Base-by-base conservation (phyloP, 768 basidiomycete genomes). In the Suillus cothurnatus region DNA sequence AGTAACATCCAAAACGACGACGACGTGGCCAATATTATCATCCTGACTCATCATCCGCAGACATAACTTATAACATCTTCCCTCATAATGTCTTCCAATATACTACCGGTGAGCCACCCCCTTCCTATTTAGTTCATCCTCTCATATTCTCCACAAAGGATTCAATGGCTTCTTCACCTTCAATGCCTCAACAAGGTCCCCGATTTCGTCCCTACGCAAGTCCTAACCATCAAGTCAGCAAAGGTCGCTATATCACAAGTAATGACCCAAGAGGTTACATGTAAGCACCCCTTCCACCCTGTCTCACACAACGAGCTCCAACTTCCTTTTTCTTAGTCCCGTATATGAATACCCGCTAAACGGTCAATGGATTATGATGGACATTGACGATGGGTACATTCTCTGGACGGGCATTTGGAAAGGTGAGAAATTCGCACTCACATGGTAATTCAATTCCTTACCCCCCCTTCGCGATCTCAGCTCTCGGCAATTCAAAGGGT, bases 331-430 rank as follows among this genome's bases (percentile, higher is more conserved):
- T 23, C 23, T 15, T 6, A 83, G 93, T 62, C 92, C 93, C 15
- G 94, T 95, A 14, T 95, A 92, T 72, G 94, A 95, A 74, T 95
- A 94, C 71, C 92, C 92, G 2, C 81, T 95, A 63, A 93, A 93
- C 67, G 91, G 89, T 26, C 93, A 95, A 72, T 94, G 93, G 91
- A 92, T 95, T 72, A 95, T 95, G 94, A 93, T 95, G 86, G 94
- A 95, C 79, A 91, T 93, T 72, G 94, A 95, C 74, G 93, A 94
- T 74, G 94, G 94, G 4, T 95, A 93, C 74, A 89, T 95, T 64
- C 81, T 94, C 21, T 95, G 94, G 93, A 95, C 94, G 1, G 92
- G 93, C 12, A 95, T 95, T 61, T 95, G 94, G 94, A 95, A 95
- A 84, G 93, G 93, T 93, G 65, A 66, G 80, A 12, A 4, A 11